These are phyloP conservation scores for Microascus cirrosus DNA, from an alignment of 2,329 filamentous ascomycete genomes.

Conservation along the genomic window DNA sequence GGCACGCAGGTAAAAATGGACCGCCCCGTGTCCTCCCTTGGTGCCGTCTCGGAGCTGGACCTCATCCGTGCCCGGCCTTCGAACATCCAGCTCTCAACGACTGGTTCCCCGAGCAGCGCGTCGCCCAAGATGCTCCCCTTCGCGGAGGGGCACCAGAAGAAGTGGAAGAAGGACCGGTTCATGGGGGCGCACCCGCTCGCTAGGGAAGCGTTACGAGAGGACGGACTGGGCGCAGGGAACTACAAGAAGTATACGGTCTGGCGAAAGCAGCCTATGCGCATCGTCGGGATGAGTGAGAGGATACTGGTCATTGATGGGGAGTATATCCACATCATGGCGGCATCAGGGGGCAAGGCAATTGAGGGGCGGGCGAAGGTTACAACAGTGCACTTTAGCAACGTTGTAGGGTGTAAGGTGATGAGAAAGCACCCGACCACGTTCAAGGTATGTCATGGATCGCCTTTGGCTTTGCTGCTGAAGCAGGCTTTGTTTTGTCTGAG, in stretches of 20 bases:
- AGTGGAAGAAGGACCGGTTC: slow-evolving; percentile 38
- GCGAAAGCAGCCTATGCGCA: slow-evolving; percentile 72
- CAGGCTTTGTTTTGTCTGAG: background rate
- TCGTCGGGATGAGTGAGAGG: slow-evolving; percentile 64
- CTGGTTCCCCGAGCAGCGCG: slow-evolving; percentile 55
- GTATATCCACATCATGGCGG: slow-evolving; percentile 76
- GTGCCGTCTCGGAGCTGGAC: slow-evolving; percentile 64
- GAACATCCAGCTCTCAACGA: slow-evolving; percentile 58
- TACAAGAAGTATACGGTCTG: slow-evolving; percentile 73
- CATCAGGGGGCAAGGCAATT: slow-evolving; percentile 53
- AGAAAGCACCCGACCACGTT: slow-evolving; percentile 73
- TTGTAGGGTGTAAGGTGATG: slow-evolving; percentile 72
- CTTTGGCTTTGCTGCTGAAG: background rate
- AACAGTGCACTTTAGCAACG: slow-evolving; percentile 71
- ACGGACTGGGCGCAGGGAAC: slow-evolving; percentile 41
- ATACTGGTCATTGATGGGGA: slow-evolving; percentile 74
- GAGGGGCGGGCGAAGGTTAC: slow-evolving; percentile 60
- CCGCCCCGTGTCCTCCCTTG: slow-evolving; percentile 67
- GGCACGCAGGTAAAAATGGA: slow-evolving; percentile 67
- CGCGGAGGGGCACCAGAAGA: slow-evolving; percentile 26
- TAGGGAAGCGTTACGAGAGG: slow-evolving; percentile 48
- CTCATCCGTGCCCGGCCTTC: slow-evolving; percentile 65
- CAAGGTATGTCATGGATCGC: slow-evolving; percentile 42
- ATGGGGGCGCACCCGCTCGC: slow-evolving; percentile 56
- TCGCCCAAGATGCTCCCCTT: slow-evolving; percentile 54